A percentile compares a stretch with the other conserved stretches of the same genome.
Evolutionary conservation across 805 yeast species (phyloP).

Genomic region (Metschnikowia similis): DNA sequence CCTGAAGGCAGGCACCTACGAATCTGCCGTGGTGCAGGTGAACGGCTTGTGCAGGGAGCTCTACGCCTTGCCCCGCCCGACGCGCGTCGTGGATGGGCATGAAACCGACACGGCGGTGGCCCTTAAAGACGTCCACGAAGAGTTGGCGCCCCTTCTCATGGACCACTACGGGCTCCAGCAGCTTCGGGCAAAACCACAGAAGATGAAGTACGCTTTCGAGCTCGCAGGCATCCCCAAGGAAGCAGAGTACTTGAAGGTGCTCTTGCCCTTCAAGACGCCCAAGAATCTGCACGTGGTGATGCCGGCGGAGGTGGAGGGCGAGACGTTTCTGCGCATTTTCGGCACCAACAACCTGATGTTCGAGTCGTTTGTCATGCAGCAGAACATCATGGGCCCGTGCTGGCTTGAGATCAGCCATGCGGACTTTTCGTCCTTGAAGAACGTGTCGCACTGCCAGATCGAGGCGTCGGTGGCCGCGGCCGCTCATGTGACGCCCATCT

Average conservation of each 20-base stretch:
- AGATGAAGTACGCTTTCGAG: slow-evolving; percentile 86
- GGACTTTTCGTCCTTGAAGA: slow-evolving; percentile 53
- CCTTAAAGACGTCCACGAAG: slow-evolving; percentile 70
- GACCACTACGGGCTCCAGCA: slow-evolving; percentile 57
- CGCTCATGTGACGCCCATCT: slow-evolving; percentile 42
- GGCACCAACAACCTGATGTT: slow-evolving; percentile 72
- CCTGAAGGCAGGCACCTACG: slow-evolving; percentile 52
- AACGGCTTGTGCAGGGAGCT: slow-evolving; percentile 67
- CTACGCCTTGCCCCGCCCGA: slow-evolving; percentile 68
- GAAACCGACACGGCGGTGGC: slow-evolving; percentile 37
- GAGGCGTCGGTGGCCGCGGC: slow-evolving; percentile 61
- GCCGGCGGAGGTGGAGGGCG: slow-evolving; percentile 68
- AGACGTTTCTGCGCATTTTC: slow-evolving; percentile 72
- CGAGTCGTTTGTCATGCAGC: slow-evolving; percentile 79
- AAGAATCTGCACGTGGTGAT: slow-evolving; percentile 43
- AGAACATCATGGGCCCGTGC: slow-evolving; percentile 94
- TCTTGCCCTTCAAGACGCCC: slow-evolving; percentile 70
- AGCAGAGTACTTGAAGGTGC: slow-evolving; percentile 72
- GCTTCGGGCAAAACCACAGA: slow-evolving; percentile 66
- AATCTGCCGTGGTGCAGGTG: slow-evolving; percentile 75
- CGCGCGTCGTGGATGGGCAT: slow-evolving; percentile 39
- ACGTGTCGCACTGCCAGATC: slow-evolving; percentile 76
- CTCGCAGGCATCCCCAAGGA: slow-evolving; percentile 72
- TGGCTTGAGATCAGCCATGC: slow-evolving; percentile 78
- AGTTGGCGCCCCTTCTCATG: slow-evolving; percentile 62